A percentile compares a stretch with the other conserved stretches of the same genome.
These are phyloP conservation scores for Didymella lethalis DNA, from an alignment of 2,329 filamentous ascomycete genomes.

Conservation along the genomic window DNA sequence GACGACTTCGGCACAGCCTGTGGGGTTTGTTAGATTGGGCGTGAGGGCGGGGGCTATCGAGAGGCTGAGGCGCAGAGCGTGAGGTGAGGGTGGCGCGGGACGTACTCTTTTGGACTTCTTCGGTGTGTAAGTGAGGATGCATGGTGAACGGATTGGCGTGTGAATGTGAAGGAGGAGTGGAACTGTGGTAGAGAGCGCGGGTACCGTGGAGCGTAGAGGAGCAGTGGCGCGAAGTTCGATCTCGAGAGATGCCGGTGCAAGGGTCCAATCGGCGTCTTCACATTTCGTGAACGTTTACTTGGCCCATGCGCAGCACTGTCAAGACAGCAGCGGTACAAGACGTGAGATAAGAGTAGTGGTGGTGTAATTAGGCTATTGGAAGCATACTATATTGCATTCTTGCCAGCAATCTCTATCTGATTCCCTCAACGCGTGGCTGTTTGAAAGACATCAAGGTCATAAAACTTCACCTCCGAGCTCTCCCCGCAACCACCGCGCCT, in stretches of 20 bases:
- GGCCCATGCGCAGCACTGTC: constrained; percentile 32
- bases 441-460: not conserved
- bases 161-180: not conserved
- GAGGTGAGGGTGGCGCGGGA: not conserved
- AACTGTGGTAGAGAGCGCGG: not conserved
- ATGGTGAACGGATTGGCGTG: constrained; percentile 61
- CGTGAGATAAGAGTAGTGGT: not conserved
- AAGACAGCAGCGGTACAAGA: constrained; percentile 4
- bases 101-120: constrained; percentile 81
- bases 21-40: not conserved
- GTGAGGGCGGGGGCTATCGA: not conserved
- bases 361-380: not conserved
- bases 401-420: no score
- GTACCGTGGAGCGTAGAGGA: not conserved
- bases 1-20: constrained; percentile 96
- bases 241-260: constrained; percentile 10
- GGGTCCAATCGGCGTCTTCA: constrained; percentile 19
- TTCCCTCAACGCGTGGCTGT: not conserved
- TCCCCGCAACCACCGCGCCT: constrained; percentile 28
- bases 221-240: constrained; percentile 22
- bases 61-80: no score
- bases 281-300: constrained; percentile 33
- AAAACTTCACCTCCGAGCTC: constrained; percentile 29
- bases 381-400: no score
- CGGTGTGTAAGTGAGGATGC: constrained; percentile 97